These are phyloP conservation scores for Phyllosticta citriasiana DNA, from an alignment of 2,329 filamentous ascomycete species.

Conservation along the genomic window DNA sequence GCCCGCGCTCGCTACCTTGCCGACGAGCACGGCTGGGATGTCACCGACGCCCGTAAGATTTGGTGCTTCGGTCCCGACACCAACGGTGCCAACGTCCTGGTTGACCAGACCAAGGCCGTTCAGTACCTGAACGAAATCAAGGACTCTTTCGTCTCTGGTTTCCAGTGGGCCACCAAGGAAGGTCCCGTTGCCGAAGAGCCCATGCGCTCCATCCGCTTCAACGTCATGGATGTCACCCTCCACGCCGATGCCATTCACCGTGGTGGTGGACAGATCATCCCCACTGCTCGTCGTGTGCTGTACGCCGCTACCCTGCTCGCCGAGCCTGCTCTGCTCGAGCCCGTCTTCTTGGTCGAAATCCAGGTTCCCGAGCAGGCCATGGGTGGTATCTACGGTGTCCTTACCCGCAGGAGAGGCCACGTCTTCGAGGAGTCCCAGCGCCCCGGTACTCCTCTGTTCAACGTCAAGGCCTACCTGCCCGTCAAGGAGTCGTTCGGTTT, in stretches of 20 bases:
- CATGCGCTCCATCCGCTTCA: conserved; percentile 94
- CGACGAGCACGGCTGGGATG: conserved; percentile 97
- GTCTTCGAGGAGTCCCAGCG: conserved; percentile 98
- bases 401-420: conserved; percentile 96
- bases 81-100: conserved; percentile 92
- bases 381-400: conserved; percentile 99
- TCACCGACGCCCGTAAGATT: conserved; percentile 99
- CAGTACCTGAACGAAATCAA: conserved; percentile 99
- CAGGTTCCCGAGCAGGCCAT: conserved; percentile 97
- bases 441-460: conserved; percentile 97
- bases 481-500: conserved; percentile 99
- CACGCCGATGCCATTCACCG: conserved; percentile 99
- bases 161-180: conserved; percentile 99
- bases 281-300: conserved; percentile 92
- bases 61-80: conserved; percentile 99
- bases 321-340: conserved; percentile 85
- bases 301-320: conserved; percentile 89
- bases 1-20: conserved; percentile 89
- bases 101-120: conserved; percentile 99
- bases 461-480: conserved; percentile 93
- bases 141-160: conserved; percentile 98
- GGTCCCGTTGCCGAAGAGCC: conserved; percentile 97
- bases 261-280: conserved; percentile 98
- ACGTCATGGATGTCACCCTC: conserved; percentile 98
- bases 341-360: conserved; percentile 98